Percentiles rank a stretch among this genome's conserved stretches.
phyloP scores from a whole-genome alignment of 371 early-diverging fungal species.

The Saksenaea oblongispora region DNA sequence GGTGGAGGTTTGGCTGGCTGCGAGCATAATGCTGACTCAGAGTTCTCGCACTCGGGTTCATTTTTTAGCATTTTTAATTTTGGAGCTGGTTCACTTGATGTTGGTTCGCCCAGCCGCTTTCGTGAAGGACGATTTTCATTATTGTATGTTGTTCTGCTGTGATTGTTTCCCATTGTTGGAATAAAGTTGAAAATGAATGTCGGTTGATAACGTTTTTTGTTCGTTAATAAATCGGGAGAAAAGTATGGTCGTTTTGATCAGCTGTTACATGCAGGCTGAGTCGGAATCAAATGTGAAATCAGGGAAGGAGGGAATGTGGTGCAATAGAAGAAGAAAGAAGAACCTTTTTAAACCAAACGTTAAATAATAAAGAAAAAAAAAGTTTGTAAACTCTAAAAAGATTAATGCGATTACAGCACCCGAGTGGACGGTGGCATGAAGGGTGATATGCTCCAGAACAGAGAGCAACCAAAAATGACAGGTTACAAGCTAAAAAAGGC shows the following conservation, averaged over 20 bases:
- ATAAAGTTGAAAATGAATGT: background rate
- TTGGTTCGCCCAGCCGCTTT: background rate
- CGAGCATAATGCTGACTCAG: background rate
- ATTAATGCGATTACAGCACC: too few species aligned
- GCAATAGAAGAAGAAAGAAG: background rate
- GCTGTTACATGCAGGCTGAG: constrained; percentile 5
- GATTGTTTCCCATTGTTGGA: background rate
- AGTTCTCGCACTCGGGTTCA: background rate
- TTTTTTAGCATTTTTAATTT: background rate
- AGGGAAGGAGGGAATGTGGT: constrained; percentile 1
- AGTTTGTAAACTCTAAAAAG: background rate
- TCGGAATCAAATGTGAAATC: constrained; percentile 3
- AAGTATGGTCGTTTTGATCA: background rate
- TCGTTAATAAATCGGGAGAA: background rate
- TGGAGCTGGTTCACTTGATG: background rate
- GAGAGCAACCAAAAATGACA: constrained; percentile 5
- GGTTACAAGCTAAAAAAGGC: constrained; percentile 3
- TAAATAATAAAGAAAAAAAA: background rate
- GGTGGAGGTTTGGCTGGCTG: background rate
- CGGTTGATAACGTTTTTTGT: background rate
- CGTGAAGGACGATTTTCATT: background rate
- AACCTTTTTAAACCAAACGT: constrained; percentile 1
- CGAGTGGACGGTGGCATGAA: background rate
- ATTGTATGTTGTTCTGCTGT: background rate
- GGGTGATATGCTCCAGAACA: background rate